These are phyloP conservation scores for Micractinium sp. DNA, from an alignment of 139 green algal genomes.

Conservation along the genomic window DNA sequence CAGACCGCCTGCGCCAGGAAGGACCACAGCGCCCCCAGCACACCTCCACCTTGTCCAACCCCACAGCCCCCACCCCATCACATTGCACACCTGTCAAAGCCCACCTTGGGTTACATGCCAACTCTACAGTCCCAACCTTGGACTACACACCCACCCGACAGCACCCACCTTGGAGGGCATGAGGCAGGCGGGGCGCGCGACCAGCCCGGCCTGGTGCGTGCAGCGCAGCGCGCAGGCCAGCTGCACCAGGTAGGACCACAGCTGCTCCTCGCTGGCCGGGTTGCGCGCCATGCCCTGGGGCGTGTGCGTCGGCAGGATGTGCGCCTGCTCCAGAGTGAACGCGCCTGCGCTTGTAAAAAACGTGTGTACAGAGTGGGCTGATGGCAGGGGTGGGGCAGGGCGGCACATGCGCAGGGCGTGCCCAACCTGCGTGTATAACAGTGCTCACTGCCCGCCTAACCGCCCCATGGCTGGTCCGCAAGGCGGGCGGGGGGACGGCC, in stretches of 20 bases:
- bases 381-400: neutral
- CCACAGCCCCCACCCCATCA: neutral
- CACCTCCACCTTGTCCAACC: no score
- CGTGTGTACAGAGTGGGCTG: neutral
- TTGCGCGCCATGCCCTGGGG: constrained; percentile 44
- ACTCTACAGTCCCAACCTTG: no score
- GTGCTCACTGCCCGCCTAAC: no score
- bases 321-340: constrained; percentile 63
- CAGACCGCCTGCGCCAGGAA: neutral
- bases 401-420: no score
- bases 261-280: constrained; percentile 71
- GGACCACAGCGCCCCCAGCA: no score
- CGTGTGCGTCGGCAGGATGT: constrained; percentile 48
- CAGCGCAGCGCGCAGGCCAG: constrained; percentile 71
- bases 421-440: no score
- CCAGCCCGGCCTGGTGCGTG: constrained; percentile 75
- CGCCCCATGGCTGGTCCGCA: no score
- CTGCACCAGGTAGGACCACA: constrained; percentile 90
- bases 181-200: constrained; percentile 58
- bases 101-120: no score
- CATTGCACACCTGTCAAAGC: no score
- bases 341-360: constrained; percentile 29
- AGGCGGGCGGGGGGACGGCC: no score
- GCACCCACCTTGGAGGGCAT: constrained; percentile 77
- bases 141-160: neutral